These are phyloP conservation scores for Magnaporthiopsis rhizophila DNA, from an alignment of 2,329 filamentous ascomycete genomes.

Conservation along the genomic window DNA sequence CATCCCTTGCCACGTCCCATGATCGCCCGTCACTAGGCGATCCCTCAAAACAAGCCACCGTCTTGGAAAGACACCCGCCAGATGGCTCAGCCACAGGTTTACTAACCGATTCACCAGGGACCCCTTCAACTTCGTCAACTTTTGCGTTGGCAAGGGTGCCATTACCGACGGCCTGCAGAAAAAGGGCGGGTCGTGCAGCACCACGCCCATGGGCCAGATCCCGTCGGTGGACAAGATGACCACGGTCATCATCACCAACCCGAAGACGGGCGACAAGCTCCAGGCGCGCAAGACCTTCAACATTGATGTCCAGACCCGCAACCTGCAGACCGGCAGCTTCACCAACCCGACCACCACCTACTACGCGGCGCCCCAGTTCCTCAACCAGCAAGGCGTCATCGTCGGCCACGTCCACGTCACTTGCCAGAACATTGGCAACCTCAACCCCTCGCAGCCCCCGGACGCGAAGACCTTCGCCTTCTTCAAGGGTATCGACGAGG, in stretches of 20 bases:
- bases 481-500: constrained; percentile 51
- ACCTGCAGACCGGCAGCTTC: constrained; percentile 44
- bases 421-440: constrained; percentile 33
- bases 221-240: constrained; percentile 43
- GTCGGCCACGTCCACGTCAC: constrained; percentile 44
- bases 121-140: constrained; percentile 51
- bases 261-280: constrained; percentile 32
- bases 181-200: constrained; percentile 44
- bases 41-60: background rate
- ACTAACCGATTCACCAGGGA: background rate
- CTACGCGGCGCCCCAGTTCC: constrained; percentile 45
- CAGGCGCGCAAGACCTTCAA: constrained; percentile 32
- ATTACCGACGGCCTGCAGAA: constrained; percentile 47
- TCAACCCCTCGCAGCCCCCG: constrained; percentile 26
- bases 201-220: constrained; percentile 49
- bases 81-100: background rate
- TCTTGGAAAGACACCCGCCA: background rate
- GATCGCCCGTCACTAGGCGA: background rate
- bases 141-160: constrained; percentile 41
- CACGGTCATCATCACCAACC: constrained; percentile 42
- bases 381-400: constrained; percentile 29
- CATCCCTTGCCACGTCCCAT: too few species aligned
- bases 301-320: constrained; percentile 37
- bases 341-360: constrained; percentile 46
- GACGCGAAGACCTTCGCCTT: constrained; percentile 37